A percentile compares a stretch with the other conserved stretches of the same genome.
Conservation (phyloP, 257 asterid genomes). For the Scutellaria galericulata region DNA sequence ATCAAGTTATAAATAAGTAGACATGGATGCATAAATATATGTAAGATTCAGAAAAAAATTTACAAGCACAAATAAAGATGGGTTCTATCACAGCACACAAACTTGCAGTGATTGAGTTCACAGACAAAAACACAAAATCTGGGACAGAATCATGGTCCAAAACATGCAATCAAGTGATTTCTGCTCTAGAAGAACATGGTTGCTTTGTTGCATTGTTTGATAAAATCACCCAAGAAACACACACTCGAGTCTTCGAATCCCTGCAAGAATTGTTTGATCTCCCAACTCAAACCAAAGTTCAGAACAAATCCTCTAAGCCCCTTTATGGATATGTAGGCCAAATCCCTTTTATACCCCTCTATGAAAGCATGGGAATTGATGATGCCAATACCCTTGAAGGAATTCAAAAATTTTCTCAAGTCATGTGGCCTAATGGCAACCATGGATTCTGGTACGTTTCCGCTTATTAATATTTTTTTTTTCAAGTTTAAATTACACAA, state of each 20-base stretch:
- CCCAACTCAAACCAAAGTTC: constrained; percentile 64
- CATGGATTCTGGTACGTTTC: constrained; percentile 48
- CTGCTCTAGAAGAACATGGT: constrained; percentile 70
- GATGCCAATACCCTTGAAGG: constrained; percentile 59
- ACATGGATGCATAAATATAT: neutral
- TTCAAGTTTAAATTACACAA: too few relatives aligned
- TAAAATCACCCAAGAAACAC: constrained; percentile 48
- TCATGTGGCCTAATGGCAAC: constrained; percentile 83
- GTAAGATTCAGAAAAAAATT: neutral
- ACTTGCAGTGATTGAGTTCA: constrained; percentile 56
- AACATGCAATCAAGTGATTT: constrained; percentile 44
- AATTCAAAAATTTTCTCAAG: constrained; percentile 46
- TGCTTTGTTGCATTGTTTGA: constrained; percentile 64
- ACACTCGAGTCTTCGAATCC: constrained; percentile 40
- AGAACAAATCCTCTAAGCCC: constrained; percentile 69
- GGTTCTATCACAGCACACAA: constrained; percentile 46
- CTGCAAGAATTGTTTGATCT: constrained; percentile 58
- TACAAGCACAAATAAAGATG: constrained; percentile 30
- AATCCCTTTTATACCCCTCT: constrained; percentile 69
- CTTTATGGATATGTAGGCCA: constrained; percentile 80
- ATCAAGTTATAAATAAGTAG: too few relatives aligned
- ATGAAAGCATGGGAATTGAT: constrained; percentile 84
- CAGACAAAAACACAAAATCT: constrained; percentile 46
- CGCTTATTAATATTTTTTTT: too few relatives aligned
- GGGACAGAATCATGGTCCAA: constrained; percentile 55